phyloP scores from a whole-genome alignment of 768 basidiomycete species.

The Boletus rubroflammeus region DNA sequence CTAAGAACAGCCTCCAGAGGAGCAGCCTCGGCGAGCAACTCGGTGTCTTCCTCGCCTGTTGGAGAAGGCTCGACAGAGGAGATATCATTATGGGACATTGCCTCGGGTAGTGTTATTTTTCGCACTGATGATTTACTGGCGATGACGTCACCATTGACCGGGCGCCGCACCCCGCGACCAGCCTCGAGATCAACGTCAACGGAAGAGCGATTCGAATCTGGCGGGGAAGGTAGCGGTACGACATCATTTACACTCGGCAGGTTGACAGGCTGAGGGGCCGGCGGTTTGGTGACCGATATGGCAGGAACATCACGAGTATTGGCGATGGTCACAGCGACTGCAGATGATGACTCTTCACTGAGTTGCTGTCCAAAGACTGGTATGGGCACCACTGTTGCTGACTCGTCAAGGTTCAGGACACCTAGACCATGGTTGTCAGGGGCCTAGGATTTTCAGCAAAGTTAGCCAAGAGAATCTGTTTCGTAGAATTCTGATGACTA shows the following conservation, averaged over 20 bases:
- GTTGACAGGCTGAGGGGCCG: conserved; percentile 65
- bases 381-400: conserved; percentile 59
- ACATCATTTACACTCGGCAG: conserved; percentile 67
- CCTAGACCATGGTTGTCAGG: conserved; percentile 45
- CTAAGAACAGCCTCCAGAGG: conserved; percentile 33
- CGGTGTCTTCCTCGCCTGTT: conserved; percentile 35
- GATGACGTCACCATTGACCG: conserved; percentile 10
- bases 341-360: conserved; percentile 16
- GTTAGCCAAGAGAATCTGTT: conserved; percentile 15
- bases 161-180: conserved; percentile 43
- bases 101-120: conserved; percentile 8
- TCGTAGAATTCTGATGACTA: conserved; percentile 24
- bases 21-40: conserved; percentile 47
- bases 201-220: conserved; percentile 41
- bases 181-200: conserved; percentile 35
- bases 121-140: conserved; percentile 10
- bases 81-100: conserved; percentile 13
- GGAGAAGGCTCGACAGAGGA: conserved; percentile 21
- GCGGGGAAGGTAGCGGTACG: conserved; percentile 40
- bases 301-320: conserved; percentile 39
- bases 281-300: conserved; percentile 66
- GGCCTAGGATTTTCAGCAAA: conserved; percentile 28
- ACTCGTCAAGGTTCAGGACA: conserved; percentile 39
- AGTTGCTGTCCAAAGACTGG: conserved; percentile 48
- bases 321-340: conserved; percentile 23